Percentiles rank a stretch among this genome's conserved stretches.
These are phyloP conservation scores for Nothopassalora personata DNA, from an alignment of 2,329 filamentous ascomycete species.

Conservation along the genomic window DNA sequence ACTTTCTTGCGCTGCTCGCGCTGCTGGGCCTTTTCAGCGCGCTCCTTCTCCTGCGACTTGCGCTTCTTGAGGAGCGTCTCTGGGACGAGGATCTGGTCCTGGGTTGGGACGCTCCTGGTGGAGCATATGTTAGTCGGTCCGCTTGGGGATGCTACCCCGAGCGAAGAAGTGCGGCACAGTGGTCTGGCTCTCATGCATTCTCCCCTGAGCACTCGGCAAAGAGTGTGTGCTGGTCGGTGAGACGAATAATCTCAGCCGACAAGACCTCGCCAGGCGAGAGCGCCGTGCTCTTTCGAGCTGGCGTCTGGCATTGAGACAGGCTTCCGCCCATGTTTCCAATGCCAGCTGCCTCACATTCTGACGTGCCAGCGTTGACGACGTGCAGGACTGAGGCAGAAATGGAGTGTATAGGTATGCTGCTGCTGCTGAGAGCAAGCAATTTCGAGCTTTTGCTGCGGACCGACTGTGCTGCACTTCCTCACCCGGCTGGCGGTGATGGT, in stretches of 20 bases:
- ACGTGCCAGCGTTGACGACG: constrained; percentile 32
- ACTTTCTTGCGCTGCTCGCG: constrained; percentile 73
- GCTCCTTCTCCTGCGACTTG: constrained; percentile 99
- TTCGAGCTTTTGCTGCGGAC: constrained; percentile 59
- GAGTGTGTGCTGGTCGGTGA: constrained; percentile 61
- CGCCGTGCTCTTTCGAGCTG: constrained; percentile 22
- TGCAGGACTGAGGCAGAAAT: constrained; percentile 32
- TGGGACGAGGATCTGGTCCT: constrained; percentile 93
- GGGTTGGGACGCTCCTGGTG: constrained; percentile 79
- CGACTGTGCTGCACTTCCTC: constrained; percentile 65
- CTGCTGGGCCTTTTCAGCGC: constrained; percentile 66
- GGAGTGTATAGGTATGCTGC: constrained; percentile 24
- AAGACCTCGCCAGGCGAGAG: constrained; percentile 30
- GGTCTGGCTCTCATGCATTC: constrained; percentile 57
- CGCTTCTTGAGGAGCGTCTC: constrained; percentile 99
- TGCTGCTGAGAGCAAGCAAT: constrained; percentile 22
- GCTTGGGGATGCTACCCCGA: constrained; percentile 62
- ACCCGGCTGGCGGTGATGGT: constrained; percentile 27
- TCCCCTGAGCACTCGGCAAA: constrained; percentile 28
- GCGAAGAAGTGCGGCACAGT: constrained; percentile 90
- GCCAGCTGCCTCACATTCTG: constrained; percentile 31
- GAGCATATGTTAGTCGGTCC: constrained; percentile 59
- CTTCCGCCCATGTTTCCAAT: constrained; percentile 11
- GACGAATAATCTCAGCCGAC: constrained; percentile 33
- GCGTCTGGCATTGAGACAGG: neutral